Percentiles rank a stretch among this genome's conserved stretches.
Evolutionary conservation across 257 asterid genomes (phyloP).

Genomic region (Penstemon davidsonii): DNA sequence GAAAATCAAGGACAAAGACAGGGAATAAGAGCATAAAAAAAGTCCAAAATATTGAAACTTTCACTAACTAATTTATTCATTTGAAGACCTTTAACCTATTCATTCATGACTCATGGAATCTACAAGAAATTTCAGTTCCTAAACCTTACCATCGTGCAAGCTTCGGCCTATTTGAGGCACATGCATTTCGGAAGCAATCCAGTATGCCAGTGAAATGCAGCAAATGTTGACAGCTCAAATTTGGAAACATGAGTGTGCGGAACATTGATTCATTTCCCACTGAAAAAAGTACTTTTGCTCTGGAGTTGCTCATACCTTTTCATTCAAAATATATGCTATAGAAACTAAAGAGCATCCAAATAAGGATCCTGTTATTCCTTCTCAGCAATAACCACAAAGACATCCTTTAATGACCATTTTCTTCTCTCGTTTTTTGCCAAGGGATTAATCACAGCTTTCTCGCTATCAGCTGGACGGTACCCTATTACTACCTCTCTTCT

Average conservation of each 20-base stretch:
- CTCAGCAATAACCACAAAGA: slow-evolving; percentile 78
- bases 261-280: not conserved
- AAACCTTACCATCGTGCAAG: not conserved
- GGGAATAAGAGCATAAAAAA: no score
- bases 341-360: not conserved
- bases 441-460: slow-evolving; percentile 76
- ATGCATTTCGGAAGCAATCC: not conserved
- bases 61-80: no score
- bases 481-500: slow-evolving; percentile 85
- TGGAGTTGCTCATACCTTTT: not conserved
- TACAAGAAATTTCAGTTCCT: not conserved
- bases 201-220: not conserved
- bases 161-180: not conserved
- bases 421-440: slow-evolving; percentile 52
- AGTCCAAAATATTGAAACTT: no score
- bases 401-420: slow-evolving; percentile 71
- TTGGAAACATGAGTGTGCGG: not conserved
- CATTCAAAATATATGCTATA: not conserved
- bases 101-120: not conserved
- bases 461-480: slow-evolving; percentile 61
- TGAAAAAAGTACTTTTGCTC: not conserved
- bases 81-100: no score
- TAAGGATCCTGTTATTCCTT: slow-evolving; percentile 45
- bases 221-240: not conserved
- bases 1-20: no score